phyloP scores from a whole-genome alignment of 2,329 filamentous ascomycete genomes.

The Chrysoporthe puriensis region DNA sequence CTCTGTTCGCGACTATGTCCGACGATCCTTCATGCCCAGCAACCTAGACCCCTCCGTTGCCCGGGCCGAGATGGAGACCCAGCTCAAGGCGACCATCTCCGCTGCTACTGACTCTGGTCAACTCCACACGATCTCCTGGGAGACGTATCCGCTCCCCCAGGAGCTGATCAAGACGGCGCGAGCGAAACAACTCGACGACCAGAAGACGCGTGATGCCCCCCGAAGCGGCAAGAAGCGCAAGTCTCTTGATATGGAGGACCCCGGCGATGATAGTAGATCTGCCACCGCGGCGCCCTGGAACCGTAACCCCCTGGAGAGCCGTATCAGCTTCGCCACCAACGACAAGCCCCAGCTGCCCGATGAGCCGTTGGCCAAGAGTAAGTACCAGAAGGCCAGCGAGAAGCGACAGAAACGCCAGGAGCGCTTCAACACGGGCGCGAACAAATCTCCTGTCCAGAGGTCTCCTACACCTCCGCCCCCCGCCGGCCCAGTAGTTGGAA shows the following conservation, averaged over 20 bases:
- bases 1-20: slow-evolving; percentile 85
- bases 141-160: slow-evolving; percentile 81
- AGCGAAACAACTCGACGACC: slow-evolving; percentile 33
- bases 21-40: slow-evolving; percentile 79
- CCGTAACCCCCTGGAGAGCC: slow-evolving; percentile 68
- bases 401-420: slow-evolving; percentile 71
- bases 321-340: slow-evolving; percentile 66
- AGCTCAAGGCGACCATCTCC: slow-evolving; percentile 84
- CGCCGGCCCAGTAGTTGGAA: slow-evolving; percentile 79
- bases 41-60: slow-evolving; percentile 67
- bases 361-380: slow-evolving; percentile 63
- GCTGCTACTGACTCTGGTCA: slow-evolving; percentile 74
- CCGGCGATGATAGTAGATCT: slow-evolving; percentile 51
- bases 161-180: slow-evolving; percentile 77
- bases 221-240: slow-evolving; percentile 73
- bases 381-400: slow-evolving; percentile 85
- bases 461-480: slow-evolving; percentile 61
- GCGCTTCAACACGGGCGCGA: slow-evolving; percentile 75
- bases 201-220: slow-evolving; percentile 25
- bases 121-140: slow-evolving; percentile 81
- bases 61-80: slow-evolving; percentile 76
- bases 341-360: slow-evolving; percentile 50
- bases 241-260: slow-evolving; percentile 65
- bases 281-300: slow-evolving; percentile 70
- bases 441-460: slow-evolving; percentile 50